A percentile compares a stretch with the other conserved stretches of the same genome.
Evolutionary conservation across 805 yeast species (phyloP).

Genomic region (Candida michaelii): DNA sequence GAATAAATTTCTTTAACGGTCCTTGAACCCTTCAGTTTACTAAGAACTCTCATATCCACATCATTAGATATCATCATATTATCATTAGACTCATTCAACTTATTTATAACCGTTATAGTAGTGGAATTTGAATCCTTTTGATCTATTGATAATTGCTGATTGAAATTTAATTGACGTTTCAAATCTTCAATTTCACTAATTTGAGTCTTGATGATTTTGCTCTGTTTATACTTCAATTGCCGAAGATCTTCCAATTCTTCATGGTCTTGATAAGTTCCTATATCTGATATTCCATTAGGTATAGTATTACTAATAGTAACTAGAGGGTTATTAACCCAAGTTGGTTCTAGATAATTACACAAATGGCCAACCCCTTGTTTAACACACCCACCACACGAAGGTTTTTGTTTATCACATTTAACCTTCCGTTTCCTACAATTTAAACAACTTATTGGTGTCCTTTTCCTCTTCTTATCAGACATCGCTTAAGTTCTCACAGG

Average conservation of each 20-base stretch:
- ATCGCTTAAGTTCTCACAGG: not conserved
- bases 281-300: not conserved
- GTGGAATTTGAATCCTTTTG: conserved; percentile 4
- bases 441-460: conserved; percentile 42
- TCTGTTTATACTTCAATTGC: conserved; percentile 18
- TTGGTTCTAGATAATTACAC: conserved; percentile 42
- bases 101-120: conserved; percentile 9
- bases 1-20: conserved; percentile 20
- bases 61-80: not conserved
- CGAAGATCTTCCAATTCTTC: conserved; percentile 18
- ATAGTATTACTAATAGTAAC: not conserved
- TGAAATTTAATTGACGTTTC: conserved; percentile 25
- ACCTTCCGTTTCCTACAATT: conserved; percentile 43
- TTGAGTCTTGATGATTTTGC: conserved; percentile 25
- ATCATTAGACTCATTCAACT: conserved; percentile 9
- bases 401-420: conserved; percentile 42
- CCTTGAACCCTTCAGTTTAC: not conserved
- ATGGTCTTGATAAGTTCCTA: not conserved
- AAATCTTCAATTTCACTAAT: conserved; percentile 32
- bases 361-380: conserved; percentile 40
- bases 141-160: conserved; percentile 17
- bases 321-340: conserved; percentile 23
- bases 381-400: conserved; percentile 43
- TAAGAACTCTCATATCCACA: not conserved
- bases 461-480: conserved; percentile 23